phyloP scores from a whole-genome alignment of 129 eudicot genomes.

The Flaveria trinervia region DNA sequence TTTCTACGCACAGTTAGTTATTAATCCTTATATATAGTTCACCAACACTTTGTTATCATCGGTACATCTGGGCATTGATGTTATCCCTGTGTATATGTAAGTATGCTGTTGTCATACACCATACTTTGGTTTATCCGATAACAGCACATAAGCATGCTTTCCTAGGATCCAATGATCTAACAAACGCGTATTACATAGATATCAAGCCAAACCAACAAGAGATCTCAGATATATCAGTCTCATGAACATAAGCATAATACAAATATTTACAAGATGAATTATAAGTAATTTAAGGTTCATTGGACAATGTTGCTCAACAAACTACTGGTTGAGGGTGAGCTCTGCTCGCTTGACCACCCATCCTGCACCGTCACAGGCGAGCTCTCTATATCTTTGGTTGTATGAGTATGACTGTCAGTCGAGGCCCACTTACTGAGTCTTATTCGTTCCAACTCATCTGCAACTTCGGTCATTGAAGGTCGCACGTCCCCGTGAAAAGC shows the following conservation, averaged over 20 bases:
- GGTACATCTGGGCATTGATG: constrained; percentile 17
- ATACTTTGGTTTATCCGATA: constrained; percentile 6
- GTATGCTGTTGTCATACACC: background rate
- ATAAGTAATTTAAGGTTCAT: constrained; percentile 25
- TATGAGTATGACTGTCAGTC: constrained; percentile 48
- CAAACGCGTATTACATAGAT: background rate
- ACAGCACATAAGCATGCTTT: background rate
- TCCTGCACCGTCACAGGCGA: constrained; percentile 77
- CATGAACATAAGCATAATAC: background rate
- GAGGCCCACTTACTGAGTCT: constrained; percentile 68
- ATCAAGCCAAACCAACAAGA: constrained; percentile 21
- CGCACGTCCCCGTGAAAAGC: constrained; percentile 94
- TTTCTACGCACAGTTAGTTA: background rate
- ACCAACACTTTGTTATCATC: constrained; percentile 29
- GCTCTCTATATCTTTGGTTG: constrained; percentile 46
- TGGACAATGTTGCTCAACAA: constrained; percentile 52
- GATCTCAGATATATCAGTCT: too few relatives aligned
- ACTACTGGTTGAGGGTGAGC: constrained; percentile 81
- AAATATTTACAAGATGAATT: constrained; percentile 30
- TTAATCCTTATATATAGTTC: constrained; percentile 24
- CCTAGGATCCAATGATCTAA: constrained; percentile 8
- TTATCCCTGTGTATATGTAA: background rate
- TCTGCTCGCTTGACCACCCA: constrained; percentile 63
- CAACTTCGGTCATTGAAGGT: constrained; percentile 94
- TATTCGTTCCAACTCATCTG: constrained; percentile 80